Evolutionary conservation across 2,329 filamentous ascomycete genomes (phyloP).

Genomic region (Paraconiothyrium sp.): DNA sequence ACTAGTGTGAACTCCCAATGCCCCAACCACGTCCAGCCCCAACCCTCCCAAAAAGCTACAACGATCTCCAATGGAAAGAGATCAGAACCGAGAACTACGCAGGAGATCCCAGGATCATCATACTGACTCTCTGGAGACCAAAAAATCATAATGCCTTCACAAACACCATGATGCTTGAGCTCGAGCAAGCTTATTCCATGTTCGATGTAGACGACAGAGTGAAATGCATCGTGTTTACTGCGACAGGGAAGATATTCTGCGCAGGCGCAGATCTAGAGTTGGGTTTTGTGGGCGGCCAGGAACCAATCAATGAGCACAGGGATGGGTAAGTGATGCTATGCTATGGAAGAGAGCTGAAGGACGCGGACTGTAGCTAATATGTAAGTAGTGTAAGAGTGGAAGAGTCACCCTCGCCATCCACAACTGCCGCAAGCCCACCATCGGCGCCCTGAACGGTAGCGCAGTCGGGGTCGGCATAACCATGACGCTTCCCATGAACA

Average conservation of each 20-base stretch:
- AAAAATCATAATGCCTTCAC: constrained; percentile 76
- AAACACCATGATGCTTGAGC: constrained; percentile 68
- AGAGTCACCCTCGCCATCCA: constrained; percentile 63
- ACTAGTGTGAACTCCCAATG: constrained; percentile 23
- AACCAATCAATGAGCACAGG: constrained; percentile 59
- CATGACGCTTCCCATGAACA: constrained; percentile 66
- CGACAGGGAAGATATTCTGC: constrained; percentile 62
- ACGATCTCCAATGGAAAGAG: constrained; percentile 50
- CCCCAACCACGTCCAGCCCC: constrained; percentile 27
- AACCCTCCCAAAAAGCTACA: constrained; percentile 51
- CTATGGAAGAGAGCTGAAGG: neutral
- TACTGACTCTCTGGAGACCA: constrained; percentile 72
- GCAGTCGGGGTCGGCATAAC: constrained; percentile 68
- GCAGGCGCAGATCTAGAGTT: constrained; percentile 66
- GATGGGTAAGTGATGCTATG: constrained; percentile 56
- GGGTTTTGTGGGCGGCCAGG: constrained; percentile 58
- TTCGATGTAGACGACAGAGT: constrained; percentile 65
- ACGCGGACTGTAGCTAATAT: neutral
- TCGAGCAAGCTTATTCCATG: constrained; percentile 63
- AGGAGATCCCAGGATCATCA: constrained; percentile 63
- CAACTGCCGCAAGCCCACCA: constrained; percentile 65
- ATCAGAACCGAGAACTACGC: constrained; percentile 55
- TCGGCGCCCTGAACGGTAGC: constrained; percentile 64
- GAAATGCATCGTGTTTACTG: constrained; percentile 64
- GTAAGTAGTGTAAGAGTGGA: constrained; percentile 52